Conservation (phyloP, 805 yeast genomes). For the Lipomyces yamanashiensis region DNA sequence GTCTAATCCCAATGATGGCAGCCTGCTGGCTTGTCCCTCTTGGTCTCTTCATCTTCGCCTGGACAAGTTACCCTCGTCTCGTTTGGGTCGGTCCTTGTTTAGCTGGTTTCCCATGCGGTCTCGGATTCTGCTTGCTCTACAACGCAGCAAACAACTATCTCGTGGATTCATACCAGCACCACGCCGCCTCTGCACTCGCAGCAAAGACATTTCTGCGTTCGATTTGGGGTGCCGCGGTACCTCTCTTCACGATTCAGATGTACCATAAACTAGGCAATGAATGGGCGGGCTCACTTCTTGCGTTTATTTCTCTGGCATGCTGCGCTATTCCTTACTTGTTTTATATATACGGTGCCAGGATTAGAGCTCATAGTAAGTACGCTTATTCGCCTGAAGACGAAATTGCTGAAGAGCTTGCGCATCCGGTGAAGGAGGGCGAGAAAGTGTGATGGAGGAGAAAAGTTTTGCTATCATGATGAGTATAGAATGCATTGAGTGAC, state of each 20-base stretch:
- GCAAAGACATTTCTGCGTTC: constrained; percentile 72
- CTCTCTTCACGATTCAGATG: constrained; percentile 63
- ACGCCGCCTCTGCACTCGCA: constrained; percentile 78
- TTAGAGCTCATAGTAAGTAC: constrained; percentile 58
- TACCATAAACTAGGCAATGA: constrained; percentile 58
- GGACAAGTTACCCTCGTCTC: constrained; percentile 57
- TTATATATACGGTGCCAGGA: constrained; percentile 55
- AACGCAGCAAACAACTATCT: constrained; percentile 66
- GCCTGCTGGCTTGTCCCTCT: constrained; percentile 57
- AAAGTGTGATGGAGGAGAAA: not conserved
- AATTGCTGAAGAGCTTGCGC: constrained; percentile 26
- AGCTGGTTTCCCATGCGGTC: constrained; percentile 51
- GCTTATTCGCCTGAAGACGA: constrained; percentile 59
- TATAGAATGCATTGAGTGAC: no score
- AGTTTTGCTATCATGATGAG: not conserved
- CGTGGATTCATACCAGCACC: constrained; percentile 51
- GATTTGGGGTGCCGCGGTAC: constrained; percentile 60
- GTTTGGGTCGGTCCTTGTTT: constrained; percentile 60
- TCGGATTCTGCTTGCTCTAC: constrained; percentile 54
- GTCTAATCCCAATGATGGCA: constrained; percentile 66
- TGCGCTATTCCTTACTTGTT: constrained; percentile 62
- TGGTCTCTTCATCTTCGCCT: constrained; percentile 64
- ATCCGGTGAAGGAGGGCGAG: constrained; percentile 13
- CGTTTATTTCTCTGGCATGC: constrained; percentile 55
- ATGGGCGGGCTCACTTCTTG: constrained; percentile 63